These are phyloP conservation scores for Candida tammaniensis DNA, from an alignment of 805 yeast species.

Conservation along the genomic window DNA sequence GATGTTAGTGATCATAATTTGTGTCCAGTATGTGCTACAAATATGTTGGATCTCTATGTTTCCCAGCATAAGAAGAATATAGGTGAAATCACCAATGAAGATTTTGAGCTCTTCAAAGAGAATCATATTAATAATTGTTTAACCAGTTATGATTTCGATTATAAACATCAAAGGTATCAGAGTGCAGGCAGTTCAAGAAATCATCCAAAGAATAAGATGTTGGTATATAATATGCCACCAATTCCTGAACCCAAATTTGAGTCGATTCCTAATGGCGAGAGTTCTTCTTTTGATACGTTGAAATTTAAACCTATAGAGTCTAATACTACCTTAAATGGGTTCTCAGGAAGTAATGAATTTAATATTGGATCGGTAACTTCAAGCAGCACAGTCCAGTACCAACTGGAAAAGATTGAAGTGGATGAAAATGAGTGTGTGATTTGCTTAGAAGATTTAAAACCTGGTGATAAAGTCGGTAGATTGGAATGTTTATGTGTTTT, in stretches of 20 bases:
- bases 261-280: conserved; percentile 19
- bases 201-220: conserved; percentile 69
- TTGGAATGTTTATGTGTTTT: conserved; percentile 92
- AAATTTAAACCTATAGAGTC: background rate
- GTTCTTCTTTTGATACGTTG: conserved; percentile 18
- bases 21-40: conserved; percentile 41
- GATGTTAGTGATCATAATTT: conserved; percentile 29
- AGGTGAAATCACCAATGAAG: conserved; percentile 16
- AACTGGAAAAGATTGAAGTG: conserved; percentile 13
- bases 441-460: conserved; percentile 82
- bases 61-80: conserved; percentile 11
- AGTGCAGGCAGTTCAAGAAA: conserved; percentile 11
- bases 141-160: conserved; percentile 63
- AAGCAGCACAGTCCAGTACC: conserved; percentile 14
- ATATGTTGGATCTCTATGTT: conserved; percentile 24
- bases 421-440: conserved; percentile 81
- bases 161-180: conserved; percentile 46
- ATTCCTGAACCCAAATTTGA: conserved; percentile 40
- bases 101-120: conserved; percentile 47
- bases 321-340: background rate
- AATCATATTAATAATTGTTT: conserved; percentile 73
- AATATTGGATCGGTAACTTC: conserved; percentile 22
- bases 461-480: conserved; percentile 88
- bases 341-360: conserved; percentile 1
- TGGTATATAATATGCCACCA: conserved; percentile 65